Base-by-base conservation (phyloP, 768 basidiomycete species). In the Russula griseocarnosa region DNA sequence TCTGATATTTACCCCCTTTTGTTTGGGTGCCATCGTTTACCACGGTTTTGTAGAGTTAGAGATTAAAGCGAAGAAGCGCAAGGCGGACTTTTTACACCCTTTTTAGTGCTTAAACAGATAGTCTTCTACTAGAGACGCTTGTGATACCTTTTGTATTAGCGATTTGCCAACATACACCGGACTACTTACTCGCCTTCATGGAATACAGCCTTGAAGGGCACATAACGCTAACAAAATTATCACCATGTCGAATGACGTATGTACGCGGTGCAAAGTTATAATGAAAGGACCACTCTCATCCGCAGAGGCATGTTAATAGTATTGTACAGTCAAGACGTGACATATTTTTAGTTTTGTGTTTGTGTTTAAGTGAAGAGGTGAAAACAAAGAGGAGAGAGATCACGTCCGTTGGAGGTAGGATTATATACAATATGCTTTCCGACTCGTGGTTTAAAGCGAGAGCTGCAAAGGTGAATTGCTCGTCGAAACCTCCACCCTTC, bases 401-500 rank as follows among this genome's bases (percentile, higher is more conserved):
- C 14, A 56, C 3, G 54, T 55, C 22, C 26, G 32, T 32, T 7
- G 30, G 30, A 36, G 30, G 4, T 18, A 52, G 5, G 11, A 52
- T 5, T 0, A n/a, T 36, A 36, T 36, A 22, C 6, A 30, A 13
- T 28, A 13, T 28, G 10, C 14, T 3, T 18, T 50, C 24, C 22
- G 2, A 26, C 22, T 18, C 2, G 3, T 10, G 18, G 26, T 16
- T 65, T 32, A 65, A 34, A 65, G 49, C 55, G 10, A 22, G 24
- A 65, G 24, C 0, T 26, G 6, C 26, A 61, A 3, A 1, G 64
- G 64, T 5, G 59, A 50, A 51, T 52, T 51, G 16, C n/a, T 65
- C 55, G 64, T 65, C 22, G 59, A 61, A 36, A 65, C 55, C 0
- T 65, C n/a, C 10, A 61, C 64, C 44, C 30, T 24, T 2, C 55